These are phyloP conservation scores for Torulaspora delbrueckii DNA, from an alignment of 805 yeast species.

Conservation along the genomic window DNA sequence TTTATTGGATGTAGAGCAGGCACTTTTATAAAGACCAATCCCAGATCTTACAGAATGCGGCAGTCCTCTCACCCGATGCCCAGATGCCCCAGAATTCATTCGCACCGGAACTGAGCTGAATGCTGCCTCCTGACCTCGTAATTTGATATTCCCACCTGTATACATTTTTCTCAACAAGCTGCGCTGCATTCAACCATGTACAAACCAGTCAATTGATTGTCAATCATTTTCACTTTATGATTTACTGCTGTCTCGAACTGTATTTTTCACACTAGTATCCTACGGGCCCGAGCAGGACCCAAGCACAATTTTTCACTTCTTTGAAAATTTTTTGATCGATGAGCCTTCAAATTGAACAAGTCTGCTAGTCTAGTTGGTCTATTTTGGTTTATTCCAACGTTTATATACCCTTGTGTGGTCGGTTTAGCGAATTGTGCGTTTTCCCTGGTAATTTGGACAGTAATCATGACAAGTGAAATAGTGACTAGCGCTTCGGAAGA, in stretches of 20 bases:
- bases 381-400: background rate
- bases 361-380: background rate
- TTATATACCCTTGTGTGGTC: background rate
- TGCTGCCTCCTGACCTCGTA: background rate
- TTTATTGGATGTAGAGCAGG: conserved; percentile 4
- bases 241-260: background rate
- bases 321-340: conserved; percentile 11
- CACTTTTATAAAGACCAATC: conserved; percentile 8
- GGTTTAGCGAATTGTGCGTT: background rate
- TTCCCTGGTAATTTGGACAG: background rate
- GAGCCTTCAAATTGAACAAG: background rate
- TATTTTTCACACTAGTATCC: conserved; percentile 1
- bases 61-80: conserved; percentile 8
- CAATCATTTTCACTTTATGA: background rate
- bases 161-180: background rate
- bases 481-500: background rate
- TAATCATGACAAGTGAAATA: conserved; percentile 5
- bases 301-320: conserved; percentile 8
- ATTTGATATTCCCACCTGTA: background rate
- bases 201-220: background rate
- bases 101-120: conserved; percentile 5
- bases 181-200: conserved; percentile 1
- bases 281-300: conserved; percentile 12
- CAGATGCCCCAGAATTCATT: background rate
- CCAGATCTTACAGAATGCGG: conserved; percentile 4